Evolutionary conservation across 2,329 filamentous ascomycete genomes (phyloP).

Genomic region (Epichloe typhina): DNA sequence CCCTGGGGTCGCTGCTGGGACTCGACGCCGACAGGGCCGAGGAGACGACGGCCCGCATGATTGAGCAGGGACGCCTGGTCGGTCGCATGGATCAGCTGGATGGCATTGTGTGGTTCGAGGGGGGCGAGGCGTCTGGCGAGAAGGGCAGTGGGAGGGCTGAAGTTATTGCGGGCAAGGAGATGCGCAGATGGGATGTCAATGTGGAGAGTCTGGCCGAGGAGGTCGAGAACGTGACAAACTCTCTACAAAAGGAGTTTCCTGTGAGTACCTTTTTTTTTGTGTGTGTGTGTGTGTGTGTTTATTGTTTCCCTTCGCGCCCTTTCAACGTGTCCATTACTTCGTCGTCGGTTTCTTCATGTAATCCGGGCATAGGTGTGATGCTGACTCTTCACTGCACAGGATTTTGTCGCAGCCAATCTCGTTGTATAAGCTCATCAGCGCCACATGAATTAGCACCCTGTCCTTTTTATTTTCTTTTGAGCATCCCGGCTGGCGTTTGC

Average conservation of each 20-base stretch:
- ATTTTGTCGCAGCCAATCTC: slow-evolving; percentile 43
- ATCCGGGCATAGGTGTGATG: neutral
- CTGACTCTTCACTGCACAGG: slow-evolving; percentile 19
- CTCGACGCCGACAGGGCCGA: slow-evolving; percentile 73
- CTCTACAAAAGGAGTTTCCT: slow-evolving; percentile 70
- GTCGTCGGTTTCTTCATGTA: neutral
- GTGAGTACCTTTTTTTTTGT: slow-evolving; percentile 22
- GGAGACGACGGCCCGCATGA: slow-evolving; percentile 85
- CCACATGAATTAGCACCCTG: neutral
- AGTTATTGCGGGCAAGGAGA: slow-evolving; percentile 51
- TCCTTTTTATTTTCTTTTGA: neutral
- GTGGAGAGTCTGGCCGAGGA: slow-evolving; percentile 79
- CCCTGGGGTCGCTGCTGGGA: slow-evolving; percentile 64
- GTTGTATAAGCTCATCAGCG: slow-evolving; percentile 18
- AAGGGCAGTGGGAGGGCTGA: slow-evolving; percentile 54
- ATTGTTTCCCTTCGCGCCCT: no score
- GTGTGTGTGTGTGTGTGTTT: no score
- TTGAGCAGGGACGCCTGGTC: slow-evolving; percentile 79
- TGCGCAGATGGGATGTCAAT: slow-evolving; percentile 80
- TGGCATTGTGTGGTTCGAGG: slow-evolving; percentile 74
- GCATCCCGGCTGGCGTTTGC: neutral
- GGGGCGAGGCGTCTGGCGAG: slow-evolving; percentile 54
- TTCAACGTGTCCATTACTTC: no score
- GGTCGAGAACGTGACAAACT: slow-evolving; percentile 73
- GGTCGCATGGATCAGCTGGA: slow-evolving; percentile 93